phyloP scores from a whole-genome alignment of 1,139 yeast genomes.

The Taphrina deformans region DNA sequence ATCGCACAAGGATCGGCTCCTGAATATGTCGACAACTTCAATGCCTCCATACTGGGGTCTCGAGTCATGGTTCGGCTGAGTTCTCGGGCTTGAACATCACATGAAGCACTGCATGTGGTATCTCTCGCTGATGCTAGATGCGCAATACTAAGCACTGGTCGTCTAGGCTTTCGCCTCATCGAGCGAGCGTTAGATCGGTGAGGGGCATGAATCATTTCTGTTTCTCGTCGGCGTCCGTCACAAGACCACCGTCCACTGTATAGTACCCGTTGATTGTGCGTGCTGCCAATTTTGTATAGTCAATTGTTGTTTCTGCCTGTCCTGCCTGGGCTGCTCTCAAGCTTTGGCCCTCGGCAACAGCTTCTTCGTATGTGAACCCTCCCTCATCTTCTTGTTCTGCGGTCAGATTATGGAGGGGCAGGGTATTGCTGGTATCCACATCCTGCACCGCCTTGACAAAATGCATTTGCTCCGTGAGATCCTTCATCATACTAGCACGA shows the following conservation, averaged over 20 bases:
- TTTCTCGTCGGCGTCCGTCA: not conserved
- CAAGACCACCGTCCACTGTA: constrained; percentile 24
- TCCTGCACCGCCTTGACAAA: constrained; percentile 46
- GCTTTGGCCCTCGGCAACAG: constrained; percentile 1
- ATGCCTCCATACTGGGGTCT: constrained; percentile 17
- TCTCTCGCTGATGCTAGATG: too few species aligned
- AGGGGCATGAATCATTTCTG: not conserved
- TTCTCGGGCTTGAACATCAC: not conserved
- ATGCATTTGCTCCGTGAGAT: constrained; percentile 45
- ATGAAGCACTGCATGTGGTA: too few species aligned
- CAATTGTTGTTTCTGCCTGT: not conserved
- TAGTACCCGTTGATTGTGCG: constrained; percentile 1
- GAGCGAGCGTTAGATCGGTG: too few species aligned
- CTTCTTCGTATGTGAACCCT: constrained; percentile 14
- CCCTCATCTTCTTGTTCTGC: constrained; percentile 6
- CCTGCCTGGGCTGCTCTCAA: not conserved
- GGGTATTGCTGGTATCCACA: constrained; percentile 44
- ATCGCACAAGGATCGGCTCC: not conserved
- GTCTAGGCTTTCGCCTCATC: too few species aligned
- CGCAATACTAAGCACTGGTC: too few species aligned
- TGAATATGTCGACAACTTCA: constrained; percentile 15
- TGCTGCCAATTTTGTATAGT: constrained; percentile 20
- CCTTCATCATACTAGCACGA: constrained; percentile 39
- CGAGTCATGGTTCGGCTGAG: not conserved
- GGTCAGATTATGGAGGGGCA: constrained; percentile 41